phyloP scores from a whole-genome alignment of 306 rosid species.

The Trichosanthes cucumerina region DNA sequence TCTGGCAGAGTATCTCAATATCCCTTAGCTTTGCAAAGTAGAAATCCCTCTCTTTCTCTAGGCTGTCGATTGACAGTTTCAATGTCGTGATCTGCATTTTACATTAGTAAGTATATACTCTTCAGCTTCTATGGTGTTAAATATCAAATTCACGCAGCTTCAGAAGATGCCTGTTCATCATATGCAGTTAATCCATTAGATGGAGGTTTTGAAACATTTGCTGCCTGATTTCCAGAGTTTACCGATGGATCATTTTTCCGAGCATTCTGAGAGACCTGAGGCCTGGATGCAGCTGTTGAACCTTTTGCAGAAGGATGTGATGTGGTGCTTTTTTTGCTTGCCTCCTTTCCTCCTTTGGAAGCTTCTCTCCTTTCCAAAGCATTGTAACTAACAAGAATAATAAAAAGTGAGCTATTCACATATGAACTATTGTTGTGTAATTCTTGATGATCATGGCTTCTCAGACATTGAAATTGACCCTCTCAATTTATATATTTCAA shows the following conservation, averaged over 20 bases:
- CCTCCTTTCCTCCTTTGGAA: constrained; percentile 80
- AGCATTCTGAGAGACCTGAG: constrained; percentile 51
- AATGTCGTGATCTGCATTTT: constrained; percentile 66
- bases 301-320: constrained; percentile 58
- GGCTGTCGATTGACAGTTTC: constrained; percentile 86
- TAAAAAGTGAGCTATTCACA: background rate
- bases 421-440: background rate
- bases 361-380: constrained; percentile 79
- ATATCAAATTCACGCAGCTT: background rate
- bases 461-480: background rate
- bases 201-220: constrained; percentile 32
- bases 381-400: constrained; percentile 44
- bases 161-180: constrained; percentile 58
- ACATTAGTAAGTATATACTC: background rate
- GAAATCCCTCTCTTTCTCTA: constrained; percentile 94
- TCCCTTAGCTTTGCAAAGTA: constrained; percentile 85
- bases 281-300: constrained; percentile 33
- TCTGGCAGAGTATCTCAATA: constrained; percentile 83
- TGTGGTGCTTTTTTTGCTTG: constrained; percentile 44
- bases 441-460: background rate
- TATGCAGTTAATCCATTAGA: constrained; percentile 36
- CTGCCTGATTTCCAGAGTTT: constrained; percentile 37
- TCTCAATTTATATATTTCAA: background rate
- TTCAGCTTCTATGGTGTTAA: background rate
- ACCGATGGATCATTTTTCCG: constrained; percentile 56